phyloP scores from a whole-genome alignment of 2,329 filamentous ascomycete genomes.

The Penicillium sp. region DNA sequence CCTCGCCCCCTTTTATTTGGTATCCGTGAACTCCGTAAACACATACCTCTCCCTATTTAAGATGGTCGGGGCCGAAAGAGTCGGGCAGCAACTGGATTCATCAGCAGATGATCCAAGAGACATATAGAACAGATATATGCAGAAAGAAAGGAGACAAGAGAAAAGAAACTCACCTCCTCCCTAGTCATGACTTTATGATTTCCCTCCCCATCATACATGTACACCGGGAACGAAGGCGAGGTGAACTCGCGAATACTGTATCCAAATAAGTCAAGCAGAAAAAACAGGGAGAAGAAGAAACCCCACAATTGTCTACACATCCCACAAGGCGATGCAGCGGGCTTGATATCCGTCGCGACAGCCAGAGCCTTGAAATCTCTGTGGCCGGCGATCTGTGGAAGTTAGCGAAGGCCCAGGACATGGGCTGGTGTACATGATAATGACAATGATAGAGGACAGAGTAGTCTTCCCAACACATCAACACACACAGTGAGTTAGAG shows the following conservation, averaged over 20 bases:
- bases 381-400: conserved; percentile 42
- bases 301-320: conserved; percentile 89
- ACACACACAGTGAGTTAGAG: background rate
- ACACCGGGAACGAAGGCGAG: conserved; percentile 65
- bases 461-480: background rate
- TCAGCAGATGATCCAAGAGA: conserved; percentile 1
- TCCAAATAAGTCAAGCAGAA: conserved; percentile 4
- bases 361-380: conserved; percentile 71
- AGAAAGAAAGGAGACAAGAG: background rate
- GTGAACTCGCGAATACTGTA: conserved; percentile 71
- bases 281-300: background rate
- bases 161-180: conserved; percentile 35
- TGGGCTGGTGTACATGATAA: background rate
- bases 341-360: conserved; percentile 74
- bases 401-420: background rate
- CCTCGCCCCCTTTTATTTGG: no score
- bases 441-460: background rate
- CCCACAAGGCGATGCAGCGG: conserved; percentile 73
- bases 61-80: conserved; percentile 64
- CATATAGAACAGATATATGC: background rate
- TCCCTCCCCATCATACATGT: conserved; percentile 88
- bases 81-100: conserved; percentile 60
- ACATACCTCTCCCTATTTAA: conserved; percentile 28
- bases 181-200: conserved; percentile 50
- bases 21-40: background rate